A percentile compares a stretch with the other conserved stretches of the same genome.
These are phyloP conservation scores for Neopestalotiopsis sp. DNA, from an alignment of 2,329 filamentous ascomycete genomes.

Conservation along the genomic window DNA sequence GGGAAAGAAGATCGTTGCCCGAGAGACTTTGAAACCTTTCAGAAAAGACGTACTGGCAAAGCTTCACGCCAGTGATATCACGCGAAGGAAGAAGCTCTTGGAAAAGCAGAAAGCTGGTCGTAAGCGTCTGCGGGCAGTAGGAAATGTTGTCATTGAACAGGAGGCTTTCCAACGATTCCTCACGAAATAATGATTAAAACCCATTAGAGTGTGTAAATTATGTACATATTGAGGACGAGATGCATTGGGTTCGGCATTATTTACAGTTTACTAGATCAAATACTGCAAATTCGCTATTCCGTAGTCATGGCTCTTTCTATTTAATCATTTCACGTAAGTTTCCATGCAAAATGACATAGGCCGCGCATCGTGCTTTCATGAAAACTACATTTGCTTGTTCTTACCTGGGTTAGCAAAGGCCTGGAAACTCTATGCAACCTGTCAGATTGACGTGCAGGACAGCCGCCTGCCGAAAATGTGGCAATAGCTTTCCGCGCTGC, in stretches of 20 bases:
- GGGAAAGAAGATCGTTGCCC: slow-evolving; percentile 81
- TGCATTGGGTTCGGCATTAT: background rate
- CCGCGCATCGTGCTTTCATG: too few relatives aligned
- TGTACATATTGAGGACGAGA: background rate
- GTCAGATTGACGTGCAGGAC: background rate
- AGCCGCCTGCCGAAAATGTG: background rate
- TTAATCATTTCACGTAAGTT: too few relatives aligned
- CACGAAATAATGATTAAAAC: slow-evolving; percentile 65
- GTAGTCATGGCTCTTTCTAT: too few relatives aligned
- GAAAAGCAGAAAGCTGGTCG: slow-evolving; percentile 97
- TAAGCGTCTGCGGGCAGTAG: slow-evolving; percentile 82
- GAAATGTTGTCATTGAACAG: slow-evolving; percentile 96
- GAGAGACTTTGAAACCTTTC: slow-evolving; percentile 96
- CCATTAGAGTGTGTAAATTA: background rate
- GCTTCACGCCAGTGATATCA: slow-evolving; percentile 88
- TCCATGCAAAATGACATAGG: too few relatives aligned
- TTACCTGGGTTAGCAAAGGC: too few relatives aligned
- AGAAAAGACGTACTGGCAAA: slow-evolving; percentile 94
- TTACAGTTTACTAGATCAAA: background rate
- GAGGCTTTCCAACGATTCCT: slow-evolving; percentile 94
- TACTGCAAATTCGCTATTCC: background rate
- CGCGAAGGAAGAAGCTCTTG: slow-evolving; percentile 81
- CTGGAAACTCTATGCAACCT: too few relatives aligned
- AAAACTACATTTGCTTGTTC: too few relatives aligned
- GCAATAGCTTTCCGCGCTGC: background rate